These are phyloP conservation scores for Linnemannia exigua DNA, from an alignment of 192 early-diverging fungal species.

Conservation along the genomic window DNA sequence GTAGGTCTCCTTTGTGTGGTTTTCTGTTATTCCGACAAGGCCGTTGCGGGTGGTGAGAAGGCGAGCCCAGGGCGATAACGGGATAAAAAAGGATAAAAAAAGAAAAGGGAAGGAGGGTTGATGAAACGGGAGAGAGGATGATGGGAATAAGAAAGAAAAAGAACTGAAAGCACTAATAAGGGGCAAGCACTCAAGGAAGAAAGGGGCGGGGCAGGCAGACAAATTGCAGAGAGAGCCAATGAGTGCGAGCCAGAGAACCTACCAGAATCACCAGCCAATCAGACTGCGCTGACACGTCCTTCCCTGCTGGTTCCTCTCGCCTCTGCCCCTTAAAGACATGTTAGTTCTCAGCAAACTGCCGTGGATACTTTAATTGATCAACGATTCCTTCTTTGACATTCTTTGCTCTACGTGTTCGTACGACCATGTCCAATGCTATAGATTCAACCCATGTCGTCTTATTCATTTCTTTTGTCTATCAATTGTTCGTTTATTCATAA, in stretches of 20 bases:
- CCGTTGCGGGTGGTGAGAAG: neutral
- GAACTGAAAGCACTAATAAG: neutral
- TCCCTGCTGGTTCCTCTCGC: neutral
- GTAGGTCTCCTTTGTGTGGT: neutral
- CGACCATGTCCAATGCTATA: neutral
- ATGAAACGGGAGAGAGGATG: conserved; percentile 3
- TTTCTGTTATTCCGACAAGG: conserved; percentile 2
- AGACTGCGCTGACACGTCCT: conserved; percentile 3
- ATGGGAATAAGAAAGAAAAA: neutral
- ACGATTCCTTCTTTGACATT: no score
- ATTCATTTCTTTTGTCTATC: neutral
- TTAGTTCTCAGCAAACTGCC: no score
- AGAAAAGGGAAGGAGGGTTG: neutral
- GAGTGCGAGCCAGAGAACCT: conserved; percentile 14
- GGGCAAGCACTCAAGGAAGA: no score
- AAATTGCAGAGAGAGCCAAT: neutral
- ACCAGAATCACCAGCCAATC: neutral
- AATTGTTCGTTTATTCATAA: no score
- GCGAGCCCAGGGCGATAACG: neutral
- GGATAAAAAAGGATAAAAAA: neutral
- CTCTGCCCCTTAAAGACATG: no score
- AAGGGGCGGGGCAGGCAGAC: neutral
- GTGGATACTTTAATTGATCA: neutral
- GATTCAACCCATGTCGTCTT: neutral
- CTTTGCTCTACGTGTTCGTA: no score